Conservation (phyloP, 2,329 filamentous ascomycete genomes). For the Monosporascus sp. region DNA sequence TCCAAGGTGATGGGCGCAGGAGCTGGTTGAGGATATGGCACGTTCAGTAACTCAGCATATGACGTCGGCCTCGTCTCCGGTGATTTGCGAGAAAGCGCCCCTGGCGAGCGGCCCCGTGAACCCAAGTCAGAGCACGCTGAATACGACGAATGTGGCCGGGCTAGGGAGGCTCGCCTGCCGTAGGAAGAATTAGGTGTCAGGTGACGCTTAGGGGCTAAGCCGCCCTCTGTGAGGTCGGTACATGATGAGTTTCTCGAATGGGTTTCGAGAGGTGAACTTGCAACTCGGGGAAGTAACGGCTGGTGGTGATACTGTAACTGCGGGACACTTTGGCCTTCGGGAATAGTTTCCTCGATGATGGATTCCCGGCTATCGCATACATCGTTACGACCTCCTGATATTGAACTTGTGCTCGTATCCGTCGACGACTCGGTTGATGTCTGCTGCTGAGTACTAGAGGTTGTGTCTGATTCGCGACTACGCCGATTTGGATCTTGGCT, state of each 20-base stretch:
- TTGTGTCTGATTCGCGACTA: conserved; percentile 50
- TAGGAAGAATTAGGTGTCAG: conserved; percentile 54
- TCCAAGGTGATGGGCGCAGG: conserved; percentile 65
- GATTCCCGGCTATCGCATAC: conserved; percentile 43
- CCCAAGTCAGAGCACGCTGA: conserved; percentile 67
- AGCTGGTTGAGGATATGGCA: conserved; percentile 74
- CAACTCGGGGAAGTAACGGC: conserved; percentile 36
- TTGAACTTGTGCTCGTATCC: conserved; percentile 51
- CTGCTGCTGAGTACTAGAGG: conserved; percentile 44
- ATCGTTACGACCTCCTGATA: conserved; percentile 45
- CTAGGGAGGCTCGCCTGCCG: conserved; percentile 52
- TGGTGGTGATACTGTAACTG: conserved; percentile 59
- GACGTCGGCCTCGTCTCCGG: conserved; percentile 49
- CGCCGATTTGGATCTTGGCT: conserved; percentile 34
- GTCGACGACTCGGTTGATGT: conserved; percentile 47
- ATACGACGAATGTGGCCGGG: conserved; percentile 71
- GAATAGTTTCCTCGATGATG: conserved; percentile 38
- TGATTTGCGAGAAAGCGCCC: conserved; percentile 46
- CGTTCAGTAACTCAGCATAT: conserved; percentile 57
- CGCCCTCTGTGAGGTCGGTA: conserved; percentile 47
- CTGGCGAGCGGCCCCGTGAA: conserved; percentile 54
- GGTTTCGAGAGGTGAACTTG: conserved; percentile 36
- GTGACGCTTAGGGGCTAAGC: conserved; percentile 51
- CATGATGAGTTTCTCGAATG: conserved; percentile 42
- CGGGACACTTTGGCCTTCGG: conserved; percentile 42